These are phyloP conservation scores for Leishmania amazonensis DNA, from an alignment of 208 protist genomes.

Conservation along the genomic window DNA sequence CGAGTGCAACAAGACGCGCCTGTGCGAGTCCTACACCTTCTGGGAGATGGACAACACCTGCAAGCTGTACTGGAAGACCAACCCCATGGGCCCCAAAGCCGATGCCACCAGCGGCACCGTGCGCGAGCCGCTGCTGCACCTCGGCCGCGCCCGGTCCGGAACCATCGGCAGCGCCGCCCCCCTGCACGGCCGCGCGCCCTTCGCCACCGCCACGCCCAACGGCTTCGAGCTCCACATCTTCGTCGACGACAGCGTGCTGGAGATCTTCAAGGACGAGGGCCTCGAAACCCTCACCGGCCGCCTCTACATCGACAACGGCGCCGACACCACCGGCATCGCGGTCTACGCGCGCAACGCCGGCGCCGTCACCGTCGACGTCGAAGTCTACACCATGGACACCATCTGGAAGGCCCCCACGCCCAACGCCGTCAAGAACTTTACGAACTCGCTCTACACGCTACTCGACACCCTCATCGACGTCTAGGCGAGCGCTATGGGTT, in stretches of 20 bases:
- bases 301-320: slow-evolving; percentile 29
- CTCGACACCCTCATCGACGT: slow-evolving; percentile 25
- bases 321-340: slow-evolving; percentile 15
- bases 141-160: slow-evolving; percentile 30
- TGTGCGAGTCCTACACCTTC: slow-evolving; percentile 36
- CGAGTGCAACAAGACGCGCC: slow-evolving; percentile 35
- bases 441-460: slow-evolving; percentile 28
- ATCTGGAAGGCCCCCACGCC: slow-evolving; percentile 30
- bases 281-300: slow-evolving; percentile 41
- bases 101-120: slow-evolving; percentile 19
- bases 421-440: slow-evolving; percentile 25
- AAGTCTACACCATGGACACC: slow-evolving; percentile 39
- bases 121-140: slow-evolving; percentile 32
- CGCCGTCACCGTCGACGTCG: slow-evolving; percentile 12
- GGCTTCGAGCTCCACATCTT: slow-evolving; percentile 37
- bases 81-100: not conserved
- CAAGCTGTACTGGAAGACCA: slow-evolving; percentile 33
- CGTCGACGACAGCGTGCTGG: slow-evolving; percentile 41
- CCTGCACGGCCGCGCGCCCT: slow-evolving; percentile 42
- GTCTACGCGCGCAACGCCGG: slow-evolving; percentile 33
- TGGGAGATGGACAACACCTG: slow-evolving; percentile 14
- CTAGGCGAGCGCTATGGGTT: slow-evolving; percentile 1
- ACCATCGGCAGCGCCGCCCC: slow-evolving; percentile 30
- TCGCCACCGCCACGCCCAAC: slow-evolving; percentile 28
- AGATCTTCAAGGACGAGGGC: slow-evolving; percentile 51